Base-by-base conservation (phyloP, 2,329 filamentous ascomycete species). In the Arthrobotrys pseudoclavata region DNA sequence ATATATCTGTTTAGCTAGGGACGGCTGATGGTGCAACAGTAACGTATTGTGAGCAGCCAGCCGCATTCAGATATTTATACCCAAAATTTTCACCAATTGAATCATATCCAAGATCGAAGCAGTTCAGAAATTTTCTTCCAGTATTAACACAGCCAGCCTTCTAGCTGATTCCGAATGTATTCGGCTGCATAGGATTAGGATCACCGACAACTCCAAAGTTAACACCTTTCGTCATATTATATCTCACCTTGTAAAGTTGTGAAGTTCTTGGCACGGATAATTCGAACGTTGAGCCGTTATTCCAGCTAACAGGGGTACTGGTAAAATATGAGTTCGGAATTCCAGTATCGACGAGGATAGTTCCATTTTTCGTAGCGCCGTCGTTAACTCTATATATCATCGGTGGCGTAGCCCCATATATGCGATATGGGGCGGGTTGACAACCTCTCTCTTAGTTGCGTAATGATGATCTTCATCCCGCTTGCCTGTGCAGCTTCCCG, bases 181-280 rank as follows among this genome's bases (percentile, higher is more conserved):
- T 69, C 10, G 71, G 71, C 29, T 76, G 71, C 71, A 76, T 76
- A 50, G 71, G 71, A 26, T 76, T 69, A n/a, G 31, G 26, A 13
- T 47, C 37, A 1, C n/a, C 50, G 20, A 50, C 47, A 5, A 24
- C 47, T n/a, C 20, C 47, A 13, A 24, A 50, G 3, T 53, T 26
- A 26, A 29, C 22, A 0, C 18, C 34, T n/a, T 75, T 64, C 4
- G 26, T 13, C 20, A 69, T 64, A 24, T 76, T 29, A 24, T 76
- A 76, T 42, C 40, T 55, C 6, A 76, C 20, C 18, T 47, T 50
- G 20, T 62, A 76, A 18, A 55, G 67, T n/a, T 60, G 37, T 13
- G 37, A 37, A 29, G 15, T 47, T 2, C 71, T 64, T 1, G 71
- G 71, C 12, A 76, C 15, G 18, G 71, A 64, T 18, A 76, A 15